phyloP scores from a whole-genome alignment of 176 grass and related monocot genomes.

The Aegilops speltoides region DNA sequence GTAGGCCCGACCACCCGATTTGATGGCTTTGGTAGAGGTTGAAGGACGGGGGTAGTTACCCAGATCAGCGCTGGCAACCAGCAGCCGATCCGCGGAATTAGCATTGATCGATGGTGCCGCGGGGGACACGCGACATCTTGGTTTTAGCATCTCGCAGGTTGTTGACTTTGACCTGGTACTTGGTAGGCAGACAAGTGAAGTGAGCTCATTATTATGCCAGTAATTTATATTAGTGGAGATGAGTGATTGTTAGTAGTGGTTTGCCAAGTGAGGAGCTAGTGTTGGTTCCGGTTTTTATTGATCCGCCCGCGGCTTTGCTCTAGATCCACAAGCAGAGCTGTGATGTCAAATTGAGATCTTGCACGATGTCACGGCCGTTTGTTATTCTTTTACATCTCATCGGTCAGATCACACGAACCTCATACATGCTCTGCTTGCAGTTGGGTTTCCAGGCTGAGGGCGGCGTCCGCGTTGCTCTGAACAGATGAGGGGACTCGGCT shows the following conservation, averaged over 20 bases:
- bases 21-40: neutral
- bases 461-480: slow-evolving; percentile 10
- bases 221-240: neutral
- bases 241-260: neutral
- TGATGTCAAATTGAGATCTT: neutral
- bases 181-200: neutral
- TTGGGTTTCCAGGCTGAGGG: slow-evolving; percentile 25
- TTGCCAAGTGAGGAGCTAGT: neutral
- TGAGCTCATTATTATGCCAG: neutral
- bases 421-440: neutral
- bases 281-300: neutral
- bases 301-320: neutral
- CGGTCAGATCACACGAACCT: neutral
- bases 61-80: neutral
- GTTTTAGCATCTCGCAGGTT: neutral
- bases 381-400: neutral
- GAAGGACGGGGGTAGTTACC: neutral
- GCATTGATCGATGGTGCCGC: neutral
- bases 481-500: slow-evolving; percentile 37
- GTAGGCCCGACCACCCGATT: neutral
- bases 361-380: neutral
- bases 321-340: neutral
- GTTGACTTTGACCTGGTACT: neutral
- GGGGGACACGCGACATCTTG: neutral
- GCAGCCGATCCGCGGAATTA: neutral